Evolutionary conservation across 192 early-diverging fungal genomes (phyloP), one percentile per base, ranked within the genome.

Genomic region (Polychytrium aggregatum): DNA sequence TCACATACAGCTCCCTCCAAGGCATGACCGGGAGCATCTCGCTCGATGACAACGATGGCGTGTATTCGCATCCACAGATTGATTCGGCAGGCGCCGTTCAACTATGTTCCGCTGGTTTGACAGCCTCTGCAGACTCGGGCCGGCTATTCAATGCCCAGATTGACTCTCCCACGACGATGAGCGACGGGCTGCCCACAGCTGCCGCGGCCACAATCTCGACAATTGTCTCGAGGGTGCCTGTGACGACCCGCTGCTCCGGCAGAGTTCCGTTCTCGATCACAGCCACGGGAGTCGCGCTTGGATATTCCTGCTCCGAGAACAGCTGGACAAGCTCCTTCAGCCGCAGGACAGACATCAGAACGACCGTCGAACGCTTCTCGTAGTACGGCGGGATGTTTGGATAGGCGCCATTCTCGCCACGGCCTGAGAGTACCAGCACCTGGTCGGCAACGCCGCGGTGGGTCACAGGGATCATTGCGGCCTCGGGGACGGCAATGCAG

Each of bases 391-490:
- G 88, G 7, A 92, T 60, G 31, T 77, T 56, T 13, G 92, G 87
- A 47, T 86, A 68, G 13, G 74, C 65, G n/a, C 86, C 87, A 24
- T 41, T 43, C 43, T 88, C 79, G 66, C 84, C 83, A 16, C 86
- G 73, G 17, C 87, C 89, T 3, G 87, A 82, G 20, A 85, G 67
- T 16, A 96, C 82, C 18, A 92, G 63, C 8, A 96, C 74, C 55
- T 88, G 84, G 49, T 90, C 86, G 1, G 90, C 81, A 0, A 77
- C 73, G n/a, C 88, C 90, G 38, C 89, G 80, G 50, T 87, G 86
- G 3, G 92, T 96, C 16, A 90, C 74, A 0, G 90, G 92, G 14
- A 92, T 84, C 24, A 63, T 70, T 9, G 79, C 85, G 1, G 74
- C 67, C 53, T 72, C 68, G 0, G 90, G 83, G 0, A 79, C 87